Evolutionary conservation across 331 rosid genomes (phyloP).

Genomic region (Saraca asoca): DNA sequence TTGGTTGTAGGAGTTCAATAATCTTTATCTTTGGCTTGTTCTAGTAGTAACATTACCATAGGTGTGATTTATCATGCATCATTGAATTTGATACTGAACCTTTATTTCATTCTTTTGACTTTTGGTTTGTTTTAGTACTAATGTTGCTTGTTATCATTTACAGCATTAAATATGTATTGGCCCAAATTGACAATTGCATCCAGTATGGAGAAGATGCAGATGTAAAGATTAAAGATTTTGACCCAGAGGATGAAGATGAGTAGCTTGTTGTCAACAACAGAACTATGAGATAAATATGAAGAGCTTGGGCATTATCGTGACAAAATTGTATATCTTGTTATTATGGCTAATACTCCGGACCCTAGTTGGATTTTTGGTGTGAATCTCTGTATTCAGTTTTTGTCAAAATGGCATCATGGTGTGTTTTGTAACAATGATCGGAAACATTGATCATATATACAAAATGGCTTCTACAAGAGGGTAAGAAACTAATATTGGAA

Average conservation of each 20-base stretch:
- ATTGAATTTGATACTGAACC: neutral
- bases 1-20: too few relatives aligned
- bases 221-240: constrained; percentile 69
- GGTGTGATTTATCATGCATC: neutral
- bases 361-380: constrained; percentile 22
- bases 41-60: neutral
- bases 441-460: neutral
- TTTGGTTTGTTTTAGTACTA: neutral
- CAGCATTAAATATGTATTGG: constrained; percentile 68
- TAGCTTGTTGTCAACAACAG: constrained; percentile 23
- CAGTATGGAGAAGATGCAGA: constrained; percentile 82
- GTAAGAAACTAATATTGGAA: neutral
- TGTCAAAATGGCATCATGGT: constrained; percentile 1
- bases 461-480: constrained; percentile 7
- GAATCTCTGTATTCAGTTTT: neutral
- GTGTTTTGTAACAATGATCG: constrained; percentile 1
- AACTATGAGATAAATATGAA: neutral
- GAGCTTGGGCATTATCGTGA: neutral
- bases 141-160: constrained; percentile 34
- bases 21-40: neutral
- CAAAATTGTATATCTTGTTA: constrained; percentile 16
- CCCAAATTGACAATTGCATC: constrained; percentile 68
- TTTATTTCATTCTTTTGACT: neutral
- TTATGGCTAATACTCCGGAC: constrained; percentile 31
- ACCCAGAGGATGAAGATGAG: constrained; percentile 59